Base-by-base conservation (phyloP, 1,139 yeast species). In the Blastobotrys serpentis region DNA sequence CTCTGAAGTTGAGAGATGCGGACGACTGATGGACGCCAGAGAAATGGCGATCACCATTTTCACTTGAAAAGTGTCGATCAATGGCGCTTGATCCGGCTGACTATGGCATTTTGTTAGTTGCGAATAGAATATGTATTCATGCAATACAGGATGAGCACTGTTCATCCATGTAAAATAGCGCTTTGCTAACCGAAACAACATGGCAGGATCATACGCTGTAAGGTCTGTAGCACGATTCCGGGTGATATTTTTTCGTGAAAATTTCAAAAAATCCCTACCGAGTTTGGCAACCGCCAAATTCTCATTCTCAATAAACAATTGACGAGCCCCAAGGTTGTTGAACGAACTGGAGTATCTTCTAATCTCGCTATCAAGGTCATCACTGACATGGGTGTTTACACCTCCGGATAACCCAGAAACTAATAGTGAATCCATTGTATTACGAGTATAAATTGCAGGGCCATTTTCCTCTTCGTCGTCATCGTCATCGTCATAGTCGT, bases 101-200 rank as follows among this genome's bases (percentile, higher is more conserved):
- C 2, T 21, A 8, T 37, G 2, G 40, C 47, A 44, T 11, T 17
- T 30, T 14, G 38, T 40, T 25, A 44, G 25, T 34, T 44, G 47
- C 18, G 32, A 21, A n/a, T 39, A 37, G 33, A 44, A 38, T 2
- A 44, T 44, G 30, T 43, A 44, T 25, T 44, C 47, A 18, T 44
- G 47, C 23, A 44, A 25, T 3, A 44, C 43, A 3, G 47, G 47
- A 22, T 44, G 43, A 11, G 47, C 47, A 14, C 47, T 44, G 22
- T 40, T 40, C 47, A 44, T 39, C 47, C 47, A 44, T n/a, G 47
- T 44, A 26, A 44, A 44, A 19, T 44, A 44, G 2, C 47, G 47
- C 17, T 44, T 44, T 2, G 47, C 44, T 21, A 44, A 18, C 3
- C 47, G 30, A 10, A 30, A 29, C 11, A 44, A 23, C 3, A 44